These are phyloP conservation scores for Vaccinium corymbosum DNA, from an alignment of 148 eudicot species.

Conservation along the genomic window DNA sequence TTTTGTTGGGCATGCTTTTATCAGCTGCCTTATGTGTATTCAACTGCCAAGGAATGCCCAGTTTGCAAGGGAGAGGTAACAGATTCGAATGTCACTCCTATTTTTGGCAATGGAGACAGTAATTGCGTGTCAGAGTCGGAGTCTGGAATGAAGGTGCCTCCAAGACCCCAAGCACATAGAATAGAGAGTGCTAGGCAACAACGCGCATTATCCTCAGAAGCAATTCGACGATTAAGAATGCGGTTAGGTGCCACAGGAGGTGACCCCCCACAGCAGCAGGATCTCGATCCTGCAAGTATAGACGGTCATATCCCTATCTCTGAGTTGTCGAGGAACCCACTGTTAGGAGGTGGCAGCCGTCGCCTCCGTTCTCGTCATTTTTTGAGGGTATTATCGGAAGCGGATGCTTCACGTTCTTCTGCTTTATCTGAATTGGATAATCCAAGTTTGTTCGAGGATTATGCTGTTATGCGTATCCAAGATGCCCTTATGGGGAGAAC, in stretches of 20 bases:
- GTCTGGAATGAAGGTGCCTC: slow-evolving; percentile 36
- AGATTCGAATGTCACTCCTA: slow-evolving; percentile 38
- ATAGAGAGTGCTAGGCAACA: slow-evolving; percentile 47
- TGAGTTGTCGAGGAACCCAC: not conserved
- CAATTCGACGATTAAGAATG: slow-evolving; percentile 40
- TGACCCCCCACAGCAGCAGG: slow-evolving; percentile 4
- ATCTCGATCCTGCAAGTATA: not conserved
- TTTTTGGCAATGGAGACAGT: slow-evolving; percentile 44
- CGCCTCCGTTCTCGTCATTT: slow-evolving; percentile 31
- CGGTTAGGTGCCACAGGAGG: slow-evolving; percentile 33
- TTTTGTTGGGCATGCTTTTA: slow-evolving; percentile 65
- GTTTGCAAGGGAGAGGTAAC: slow-evolving; percentile 60
- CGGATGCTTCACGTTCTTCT: slow-evolving; percentile 42
- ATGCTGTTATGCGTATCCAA: slow-evolving; percentile 25
- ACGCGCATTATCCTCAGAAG: slow-evolving; percentile 37
- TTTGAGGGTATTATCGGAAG: slow-evolving; percentile 39
- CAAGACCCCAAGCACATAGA: slow-evolving; percentile 55
- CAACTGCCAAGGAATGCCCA: slow-evolving; percentile 51
- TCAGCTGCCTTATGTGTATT: slow-evolving; percentile 32
- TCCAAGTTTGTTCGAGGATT: slow-evolving; percentile 40
- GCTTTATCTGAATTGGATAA: slow-evolving; percentile 39
- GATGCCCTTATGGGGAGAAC: slow-evolving; percentile 15
- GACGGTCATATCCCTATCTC: slow-evolving; percentile 12
- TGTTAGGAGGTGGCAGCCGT: slow-evolving; percentile 8
- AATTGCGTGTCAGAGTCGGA: slow-evolving; percentile 15